A percentile compares a stretch with the other conserved stretches of the same genome.
These are phyloP conservation scores for Fragilaria crotonensis DNA, from an alignment of 108 stramenopile genomes.

Conservation along the genomic window DNA sequence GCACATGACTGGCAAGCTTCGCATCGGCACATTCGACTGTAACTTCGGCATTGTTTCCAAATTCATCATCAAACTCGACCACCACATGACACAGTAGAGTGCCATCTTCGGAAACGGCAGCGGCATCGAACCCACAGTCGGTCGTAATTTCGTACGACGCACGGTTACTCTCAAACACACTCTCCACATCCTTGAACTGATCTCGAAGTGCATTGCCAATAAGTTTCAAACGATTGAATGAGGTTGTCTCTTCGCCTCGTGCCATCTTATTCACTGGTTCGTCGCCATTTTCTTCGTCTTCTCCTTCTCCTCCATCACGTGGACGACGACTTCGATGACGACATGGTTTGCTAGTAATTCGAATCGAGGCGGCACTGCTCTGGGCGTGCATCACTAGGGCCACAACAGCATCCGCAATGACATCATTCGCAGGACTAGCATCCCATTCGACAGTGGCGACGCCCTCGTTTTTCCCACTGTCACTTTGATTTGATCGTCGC, in stretches of 20 bases:
- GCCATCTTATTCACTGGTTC: constrained; percentile 14
- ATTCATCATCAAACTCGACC: constrained; percentile 50
- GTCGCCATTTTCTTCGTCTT: constrained; percentile 27
- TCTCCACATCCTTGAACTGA: constrained; percentile 74
- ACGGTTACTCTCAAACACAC: constrained; percentile 62
- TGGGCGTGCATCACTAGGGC: constrained; percentile 89
- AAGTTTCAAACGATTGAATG: constrained; percentile 34
- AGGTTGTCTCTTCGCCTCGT: constrained; percentile 10
- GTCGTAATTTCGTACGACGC: constrained; percentile 69
- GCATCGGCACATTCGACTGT: constrained; percentile 68
- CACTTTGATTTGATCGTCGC: constrained; percentile 58
- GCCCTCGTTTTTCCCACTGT: constrained; percentile 50
- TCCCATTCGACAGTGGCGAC: constrained; percentile 82
- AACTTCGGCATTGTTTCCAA: constrained; percentile 47
- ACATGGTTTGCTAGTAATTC: constrained; percentile 80
- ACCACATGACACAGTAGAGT: constrained; percentile 45
- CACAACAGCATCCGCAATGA: constrained; percentile 89
- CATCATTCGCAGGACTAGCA: constrained; percentile 85
- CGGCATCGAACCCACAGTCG: constrained; percentile 42
- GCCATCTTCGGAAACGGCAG: constrained; percentile 25
- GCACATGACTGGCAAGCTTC: constrained; percentile 66
- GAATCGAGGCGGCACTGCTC: constrained; percentile 80
- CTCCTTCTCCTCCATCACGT: too few species aligned
- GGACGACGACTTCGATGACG: constrained; percentile 37
- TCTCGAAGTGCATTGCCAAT: constrained; percentile 55